Conservation (phyloP, 441 rosid genomes). For the Populus tomentosa region DNA sequence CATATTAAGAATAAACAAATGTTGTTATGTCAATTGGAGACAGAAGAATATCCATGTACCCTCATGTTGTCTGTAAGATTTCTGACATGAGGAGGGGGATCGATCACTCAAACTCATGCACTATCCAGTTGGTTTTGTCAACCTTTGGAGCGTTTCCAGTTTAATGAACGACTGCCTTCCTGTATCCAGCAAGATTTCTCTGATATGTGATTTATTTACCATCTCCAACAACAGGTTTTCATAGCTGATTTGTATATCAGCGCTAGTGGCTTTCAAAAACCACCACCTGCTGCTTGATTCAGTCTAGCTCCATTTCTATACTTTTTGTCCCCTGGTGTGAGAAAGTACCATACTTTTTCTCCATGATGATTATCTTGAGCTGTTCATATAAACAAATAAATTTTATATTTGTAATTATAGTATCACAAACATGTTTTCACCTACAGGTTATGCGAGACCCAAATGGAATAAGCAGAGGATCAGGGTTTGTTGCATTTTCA, state of each 20-base stretch:
- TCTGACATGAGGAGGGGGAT: not conserved
- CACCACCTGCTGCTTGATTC: conserved; percentile 20
- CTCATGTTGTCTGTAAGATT: conserved; percentile 16
- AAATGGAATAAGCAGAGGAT: conserved; percentile 37
- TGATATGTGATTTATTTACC: not conserved
- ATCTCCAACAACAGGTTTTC: conserved; percentile 9
- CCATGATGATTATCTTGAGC: conserved; percentile 9
- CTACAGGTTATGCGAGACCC: conserved; percentile 73
- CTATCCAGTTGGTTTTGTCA: conserved; percentile 29
- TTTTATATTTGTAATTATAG: not conserved
- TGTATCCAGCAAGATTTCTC: conserved; percentile 10
- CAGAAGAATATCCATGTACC: conserved; percentile 11
- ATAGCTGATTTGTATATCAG: conserved; percentile 8
- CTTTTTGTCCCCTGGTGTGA: conserved; percentile 34
- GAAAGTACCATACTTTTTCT: conserved; percentile 36
- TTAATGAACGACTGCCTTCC: conserved; percentile 27
- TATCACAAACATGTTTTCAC: not conserved
- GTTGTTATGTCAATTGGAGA: not conserved
- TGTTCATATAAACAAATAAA: not conserved
- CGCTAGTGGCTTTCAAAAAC: conserved; percentile 37
- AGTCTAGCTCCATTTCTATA: conserved; percentile 33
- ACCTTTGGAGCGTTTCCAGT: conserved; percentile 24
- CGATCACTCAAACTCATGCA: conserved; percentile 31
- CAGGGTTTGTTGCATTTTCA: conserved; percentile 49
- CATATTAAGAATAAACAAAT: not conserved